Evolutionary conservation across 768 basidiomycete species (phyloP), one percentile per base, ranked within the genome.

Genomic region (Kwoniella heveanensis): DNA sequence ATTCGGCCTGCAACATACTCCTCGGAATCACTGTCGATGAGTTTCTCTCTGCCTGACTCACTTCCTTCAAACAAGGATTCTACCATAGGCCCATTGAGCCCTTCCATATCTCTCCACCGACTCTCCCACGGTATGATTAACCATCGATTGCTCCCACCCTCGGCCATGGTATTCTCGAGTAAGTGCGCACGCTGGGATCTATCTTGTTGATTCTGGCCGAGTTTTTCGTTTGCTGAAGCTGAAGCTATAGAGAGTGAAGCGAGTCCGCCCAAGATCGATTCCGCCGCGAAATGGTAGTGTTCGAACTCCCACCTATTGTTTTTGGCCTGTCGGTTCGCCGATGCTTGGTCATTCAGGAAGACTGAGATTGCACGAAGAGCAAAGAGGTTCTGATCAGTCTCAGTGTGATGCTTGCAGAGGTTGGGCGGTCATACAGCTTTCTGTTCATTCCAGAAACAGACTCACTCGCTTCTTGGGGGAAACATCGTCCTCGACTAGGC

Each of bases 21-120:
- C n/a, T n/a, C n/a, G n/a, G n/a, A n/a, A n/a, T n/a, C n/a, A n/a
- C n/a, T n/a, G n/a, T n/a, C n/a, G n/a, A n/a, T n/a, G n/a, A n/a
- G n/a, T n/a, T n/a, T n/a, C n/a, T n/a, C n/a, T n/a, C n/a, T n/a
- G n/a, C n/a, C n/a, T n/a, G n/a, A n/a, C 68, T 53, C 29, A 70
- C 68, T 21, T 30, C 64, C 29, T 5, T 37, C 59, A 32, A 70
- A 65, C 17, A 60, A 12, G 8, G 52, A 30, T 30, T 50, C 54
- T 36, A 70, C 25, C 9, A 70, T 47, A 21, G 56, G 57, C 59
- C 64, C 66, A 30, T 70, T 64, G 32, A 70, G 47, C 15, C 66
- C 69, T 29, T 58, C 54, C 32, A 25, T 54, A 32, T 62, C 60
- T 53, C 54, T 47, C 69, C 69, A 53, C 57, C 37, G 37, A 15